phyloP scores from a whole-genome alignment of 2,329 filamentous ascomycete species.

The Fusarium sambucinum region DNA sequence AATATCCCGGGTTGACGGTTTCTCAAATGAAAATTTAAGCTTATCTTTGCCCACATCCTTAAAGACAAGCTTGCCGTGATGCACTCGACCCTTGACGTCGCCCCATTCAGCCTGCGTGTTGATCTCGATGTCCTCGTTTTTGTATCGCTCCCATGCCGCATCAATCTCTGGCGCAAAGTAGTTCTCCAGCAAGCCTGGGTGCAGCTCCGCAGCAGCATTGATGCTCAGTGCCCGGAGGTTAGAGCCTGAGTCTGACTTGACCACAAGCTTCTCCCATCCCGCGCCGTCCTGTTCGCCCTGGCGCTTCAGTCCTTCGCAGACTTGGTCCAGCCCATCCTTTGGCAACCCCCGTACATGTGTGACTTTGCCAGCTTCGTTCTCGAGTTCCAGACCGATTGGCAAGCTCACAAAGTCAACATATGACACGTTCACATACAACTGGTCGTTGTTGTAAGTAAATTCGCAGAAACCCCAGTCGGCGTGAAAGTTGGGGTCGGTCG shows the following conservation, averaged over 20 bases:
- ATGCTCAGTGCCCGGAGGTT: conserved; percentile 66
- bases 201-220: conserved; percentile 61
- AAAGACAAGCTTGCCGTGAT: conserved; percentile 57
- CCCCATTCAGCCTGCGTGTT: conserved; percentile 68
- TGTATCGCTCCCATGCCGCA: conserved; percentile 65
- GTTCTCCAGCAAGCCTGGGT: conserved; percentile 59
- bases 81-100: conserved; percentile 59
- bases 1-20: conserved; percentile 63
- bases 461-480: conserved; percentile 76
- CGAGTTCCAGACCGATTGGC: conserved; percentile 70
- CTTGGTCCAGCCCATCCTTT: conserved; percentile 58
- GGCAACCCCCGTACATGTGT: conserved; percentile 65
- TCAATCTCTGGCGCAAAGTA: conserved; percentile 66
- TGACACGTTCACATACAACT: conserved; percentile 76
- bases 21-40: conserved; percentile 53
- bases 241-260: conserved; percentile 55
- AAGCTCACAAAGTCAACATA: conserved; percentile 81
- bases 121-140: conserved; percentile 58
- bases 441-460: conserved; percentile 71
- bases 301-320: conserved; percentile 59
- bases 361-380: conserved; percentile 58
- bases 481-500: conserved; percentile 70
- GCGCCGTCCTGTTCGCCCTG: conserved; percentile 61
- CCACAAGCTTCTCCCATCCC: conserved; percentile 65
- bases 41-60: conserved; percentile 54